Evolutionary conservation across 2,329 filamentous ascomycete genomes (phyloP).

Genomic region (Aureobasidium sp.): DNA sequence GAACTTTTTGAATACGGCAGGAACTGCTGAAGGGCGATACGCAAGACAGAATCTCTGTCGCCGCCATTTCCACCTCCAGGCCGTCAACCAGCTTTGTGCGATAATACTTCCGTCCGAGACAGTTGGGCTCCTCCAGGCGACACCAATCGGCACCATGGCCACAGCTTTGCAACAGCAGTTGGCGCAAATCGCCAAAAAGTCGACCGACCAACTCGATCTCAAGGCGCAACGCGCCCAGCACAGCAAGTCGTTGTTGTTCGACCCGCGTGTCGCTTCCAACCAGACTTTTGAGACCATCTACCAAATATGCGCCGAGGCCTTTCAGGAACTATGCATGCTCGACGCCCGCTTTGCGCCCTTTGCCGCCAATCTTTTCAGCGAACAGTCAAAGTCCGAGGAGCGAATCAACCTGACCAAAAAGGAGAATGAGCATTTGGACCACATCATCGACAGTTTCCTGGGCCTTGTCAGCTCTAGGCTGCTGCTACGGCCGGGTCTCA

Average conservation of each 20-base stretch:
- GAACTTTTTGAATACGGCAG: conserved; percentile 1
- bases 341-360: conserved; percentile 73
- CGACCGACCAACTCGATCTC: conserved; percentile 81
- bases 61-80: not conserved
- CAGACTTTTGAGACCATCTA: conserved; percentile 90
- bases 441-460: conserved; percentile 71
- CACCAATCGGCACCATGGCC: conserved; percentile 48
- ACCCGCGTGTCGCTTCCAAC: conserved; percentile 69
- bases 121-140: not conserved
- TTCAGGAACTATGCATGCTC: conserved; percentile 80
- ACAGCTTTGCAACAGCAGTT: conserved; percentile 88
- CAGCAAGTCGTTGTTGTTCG: conserved; percentile 91
- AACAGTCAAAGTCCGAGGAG: conserved; percentile 85
- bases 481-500: conserved; percentile 77
- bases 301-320: conserved; percentile 78
- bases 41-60: not conserved
- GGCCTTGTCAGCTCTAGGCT: conserved; percentile 67
- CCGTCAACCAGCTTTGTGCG: not conserved
- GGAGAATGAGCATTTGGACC: conserved; percentile 76
- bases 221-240: conserved; percentile 89
- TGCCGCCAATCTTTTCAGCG: conserved; percentile 74
- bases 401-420: conserved; percentile 70
- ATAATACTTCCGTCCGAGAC: not conserved
- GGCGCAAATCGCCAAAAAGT: conserved; percentile 82
- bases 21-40: not conserved